A percentile compares a stretch with the other conserved stretches of the same genome.
These are phyloP conservation scores for Cladosporium colombiae DNA, from an alignment of 2,329 filamentous ascomycete genomes.

Conservation along the genomic window DNA sequence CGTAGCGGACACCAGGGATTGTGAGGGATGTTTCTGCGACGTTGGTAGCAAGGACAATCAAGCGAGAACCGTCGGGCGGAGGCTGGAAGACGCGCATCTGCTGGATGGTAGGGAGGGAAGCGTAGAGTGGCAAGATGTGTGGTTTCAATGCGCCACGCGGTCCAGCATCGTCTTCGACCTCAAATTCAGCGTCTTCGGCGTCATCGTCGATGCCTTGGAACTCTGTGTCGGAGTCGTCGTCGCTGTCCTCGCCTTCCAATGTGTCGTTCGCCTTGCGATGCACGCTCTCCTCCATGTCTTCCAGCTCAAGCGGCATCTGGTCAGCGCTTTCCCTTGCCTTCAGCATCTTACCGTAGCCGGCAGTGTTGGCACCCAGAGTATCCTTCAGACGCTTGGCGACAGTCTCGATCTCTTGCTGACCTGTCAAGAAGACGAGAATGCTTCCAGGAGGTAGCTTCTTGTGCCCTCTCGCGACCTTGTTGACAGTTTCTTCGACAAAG, in stretches of 20 bases:
- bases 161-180: slow-evolving; percentile 53
- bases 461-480: slow-evolving; percentile 84
- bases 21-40: slow-evolving; percentile 97
- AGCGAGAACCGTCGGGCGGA: slow-evolving; percentile 72
- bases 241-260: slow-evolving; percentile 46
- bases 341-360: slow-evolving; percentile 23
- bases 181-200: slow-evolving; percentile 57
- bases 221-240: slow-evolving; percentile 57
- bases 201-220: slow-evolving; percentile 61
- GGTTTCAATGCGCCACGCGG: slow-evolving; percentile 65
- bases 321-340: slow-evolving; percentile 20
- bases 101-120: slow-evolving; percentile 83
- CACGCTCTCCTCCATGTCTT: slow-evolving; percentile 80
- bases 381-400: slow-evolving; percentile 78
- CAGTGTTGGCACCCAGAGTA: slow-evolving; percentile 58
- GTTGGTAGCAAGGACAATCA: slow-evolving; percentile 91
- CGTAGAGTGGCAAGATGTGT: slow-evolving; percentile 92
- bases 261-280: slow-evolving; percentile 41
- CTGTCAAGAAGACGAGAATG: slow-evolving; percentile 92
- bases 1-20: slow-evolving; percentile 91
- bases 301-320: slow-evolving; percentile 69
- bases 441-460: slow-evolving; percentile 85
- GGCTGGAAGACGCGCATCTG: slow-evolving; percentile 90
- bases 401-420: slow-evolving; percentile 84
- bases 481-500: slow-evolving; percentile 87